These are phyloP conservation scores for Colletotrichum sp. DNA, from an alignment of 2,329 filamentous ascomycete species.

Conservation along the genomic window DNA sequence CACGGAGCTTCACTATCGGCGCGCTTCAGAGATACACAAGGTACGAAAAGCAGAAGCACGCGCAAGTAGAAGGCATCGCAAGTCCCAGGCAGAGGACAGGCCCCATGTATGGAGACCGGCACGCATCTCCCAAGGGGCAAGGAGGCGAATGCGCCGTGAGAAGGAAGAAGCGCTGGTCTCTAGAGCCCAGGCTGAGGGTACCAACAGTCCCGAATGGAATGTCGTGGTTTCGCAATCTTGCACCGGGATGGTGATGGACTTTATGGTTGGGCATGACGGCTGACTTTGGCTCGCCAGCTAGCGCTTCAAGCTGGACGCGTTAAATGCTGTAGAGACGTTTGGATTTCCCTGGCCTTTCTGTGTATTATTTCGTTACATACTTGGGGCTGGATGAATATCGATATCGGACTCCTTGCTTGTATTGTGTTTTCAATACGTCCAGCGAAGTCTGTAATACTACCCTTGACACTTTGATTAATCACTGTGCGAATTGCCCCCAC, in stretches of 20 bases:
- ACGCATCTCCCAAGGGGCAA: neutral
- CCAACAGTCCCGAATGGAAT: neutral
- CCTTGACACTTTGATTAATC: no score
- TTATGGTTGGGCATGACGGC: neutral
- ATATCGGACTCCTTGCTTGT: no score
- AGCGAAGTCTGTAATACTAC: no score
- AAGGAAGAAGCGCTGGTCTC: neutral
- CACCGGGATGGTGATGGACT: neutral
- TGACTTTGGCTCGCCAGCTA: neutral
- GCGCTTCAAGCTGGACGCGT: no score
- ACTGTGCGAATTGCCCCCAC: no score
- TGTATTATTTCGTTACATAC: no score
- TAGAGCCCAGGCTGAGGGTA: neutral
- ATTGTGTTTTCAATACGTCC: no score
- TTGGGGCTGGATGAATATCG: no score
- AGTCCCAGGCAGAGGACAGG: no score
- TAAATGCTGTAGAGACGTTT: rapidly evolving
- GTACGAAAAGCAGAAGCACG: neutral
- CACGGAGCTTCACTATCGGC: neutral
- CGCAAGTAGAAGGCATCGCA: rapidly evolving
- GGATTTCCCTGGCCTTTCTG: rapidly evolving
- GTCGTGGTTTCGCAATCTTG: neutral
- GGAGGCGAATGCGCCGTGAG: neutral
- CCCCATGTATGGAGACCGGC: neutral
- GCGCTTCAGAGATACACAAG: neutral